Evolutionary conservation across 768 basidiomycete genomes (phyloP).

Genomic region (Termitomyces sp.): DNA sequence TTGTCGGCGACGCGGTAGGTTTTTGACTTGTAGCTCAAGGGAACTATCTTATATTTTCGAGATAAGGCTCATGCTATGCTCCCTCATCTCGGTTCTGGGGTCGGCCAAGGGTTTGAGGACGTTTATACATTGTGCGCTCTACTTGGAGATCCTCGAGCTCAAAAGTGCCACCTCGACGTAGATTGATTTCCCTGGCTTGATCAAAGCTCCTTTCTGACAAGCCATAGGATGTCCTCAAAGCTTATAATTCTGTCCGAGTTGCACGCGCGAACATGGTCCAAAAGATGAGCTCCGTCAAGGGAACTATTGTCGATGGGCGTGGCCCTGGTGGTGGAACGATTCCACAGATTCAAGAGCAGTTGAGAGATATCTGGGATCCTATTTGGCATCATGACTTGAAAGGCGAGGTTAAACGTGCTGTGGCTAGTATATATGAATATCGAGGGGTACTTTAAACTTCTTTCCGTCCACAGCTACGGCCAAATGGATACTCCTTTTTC

Average conservation of each 20-base stretch:
- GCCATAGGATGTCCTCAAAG: conserved; percentile 35
- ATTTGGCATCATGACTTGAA: conserved; percentile 46
- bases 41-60: not conserved
- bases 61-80: conserved; percentile 51
- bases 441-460: conserved; percentile 1
- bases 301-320: conserved; percentile 38
- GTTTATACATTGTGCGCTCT: conserved; percentile 38
- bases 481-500: no score
- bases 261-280: conserved; percentile 47
- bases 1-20: conserved; percentile 50
- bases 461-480: no score
- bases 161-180: conserved; percentile 34
- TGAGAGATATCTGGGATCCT: conserved; percentile 37
- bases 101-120: no score
- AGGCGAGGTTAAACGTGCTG: conserved; percentile 29
- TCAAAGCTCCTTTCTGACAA: not conserved
- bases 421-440: conserved; percentile 11
- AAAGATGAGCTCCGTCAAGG: conserved; percentile 33
- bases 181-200: conserved; percentile 1
- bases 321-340: conserved; percentile 24
- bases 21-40: not conserved
- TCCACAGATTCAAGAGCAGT: conserved; percentile 25
- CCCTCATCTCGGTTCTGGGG: conserved; percentile 54
- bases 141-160: conserved; percentile 37
- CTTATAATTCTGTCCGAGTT: conserved; percentile 38